phyloP scores from a whole-genome alignment of 768 basidiomycete genomes.

The Xerocomellus amylosporus region DNA sequence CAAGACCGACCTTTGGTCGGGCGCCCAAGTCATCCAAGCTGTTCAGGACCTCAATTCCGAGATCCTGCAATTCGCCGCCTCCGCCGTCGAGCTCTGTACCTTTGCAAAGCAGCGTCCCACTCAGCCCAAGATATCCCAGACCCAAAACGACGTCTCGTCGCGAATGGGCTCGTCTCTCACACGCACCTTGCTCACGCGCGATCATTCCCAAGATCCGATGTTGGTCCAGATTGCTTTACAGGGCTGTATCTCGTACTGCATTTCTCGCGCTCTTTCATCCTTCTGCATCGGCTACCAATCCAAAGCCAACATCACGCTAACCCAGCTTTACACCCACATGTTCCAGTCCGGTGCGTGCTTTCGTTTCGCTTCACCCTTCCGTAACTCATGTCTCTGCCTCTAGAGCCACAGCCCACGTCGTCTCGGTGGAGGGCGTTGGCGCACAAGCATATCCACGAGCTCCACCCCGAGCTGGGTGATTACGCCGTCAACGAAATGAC shows the following conservation, averaged over 20 bases:
- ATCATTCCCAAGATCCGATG: slow-evolving; percentile 73
- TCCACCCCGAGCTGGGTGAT: slow-evolving; percentile 65
- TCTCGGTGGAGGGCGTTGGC: slow-evolving; percentile 76
- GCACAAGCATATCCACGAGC: slow-evolving; percentile 61
- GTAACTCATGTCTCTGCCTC: slow-evolving; percentile 16
- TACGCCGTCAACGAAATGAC: slow-evolving; percentile 68
- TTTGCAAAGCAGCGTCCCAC: slow-evolving; percentile 44
- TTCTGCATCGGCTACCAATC: slow-evolving; percentile 76
- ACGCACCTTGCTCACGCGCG: slow-evolving; percentile 56
- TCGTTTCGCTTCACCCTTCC: background rate
- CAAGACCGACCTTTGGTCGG: slow-evolving; percentile 71
- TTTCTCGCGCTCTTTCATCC: slow-evolving; percentile 61
- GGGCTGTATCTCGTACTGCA: slow-evolving; percentile 63
- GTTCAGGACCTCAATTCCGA: slow-evolving; percentile 79
- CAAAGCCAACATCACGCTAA: slow-evolving; percentile 63
- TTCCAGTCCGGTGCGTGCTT: slow-evolving; percentile 44
- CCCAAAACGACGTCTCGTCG: slow-evolving; percentile 56
- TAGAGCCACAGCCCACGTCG: slow-evolving; percentile 75
- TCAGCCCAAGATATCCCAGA: slow-evolving; percentile 44
- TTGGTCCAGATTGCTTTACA: slow-evolving; percentile 76
- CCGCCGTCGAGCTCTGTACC: slow-evolving; percentile 65
- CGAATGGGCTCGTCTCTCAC: slow-evolving; percentile 64
- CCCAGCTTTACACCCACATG: slow-evolving; percentile 61
- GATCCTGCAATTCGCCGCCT: slow-evolving; percentile 76
- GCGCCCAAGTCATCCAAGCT: slow-evolving; percentile 73